Conservation (phyloP, 108 stramenopile genomes). For the Fistulifera pelliculosa region DNA sequence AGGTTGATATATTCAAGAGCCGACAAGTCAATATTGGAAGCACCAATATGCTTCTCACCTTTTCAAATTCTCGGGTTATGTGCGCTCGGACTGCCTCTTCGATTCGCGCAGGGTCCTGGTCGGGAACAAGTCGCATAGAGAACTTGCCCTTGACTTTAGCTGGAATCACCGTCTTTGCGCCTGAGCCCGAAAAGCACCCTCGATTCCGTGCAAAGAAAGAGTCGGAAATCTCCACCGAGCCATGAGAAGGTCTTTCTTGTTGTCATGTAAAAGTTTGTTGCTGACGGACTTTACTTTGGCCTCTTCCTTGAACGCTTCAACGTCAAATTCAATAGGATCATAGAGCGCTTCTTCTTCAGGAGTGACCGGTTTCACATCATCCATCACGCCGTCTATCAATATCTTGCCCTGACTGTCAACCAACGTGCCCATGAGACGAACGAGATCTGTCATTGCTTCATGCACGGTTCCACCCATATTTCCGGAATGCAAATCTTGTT, state of each 20-base stretch:
- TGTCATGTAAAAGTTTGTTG: slow-evolving; percentile 44
- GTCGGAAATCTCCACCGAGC: slow-evolving; percentile 77
- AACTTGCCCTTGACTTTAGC: slow-evolving; percentile 74
- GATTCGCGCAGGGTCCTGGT: slow-evolving; percentile 61
- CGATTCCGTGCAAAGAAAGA: slow-evolving; percentile 77
- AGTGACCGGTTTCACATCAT: slow-evolving; percentile 61
- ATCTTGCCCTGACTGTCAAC: slow-evolving; percentile 64
- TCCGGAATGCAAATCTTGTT: slow-evolving; percentile 77
- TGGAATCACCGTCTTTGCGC: slow-evolving; percentile 81
- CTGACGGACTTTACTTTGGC: slow-evolving; percentile 39
- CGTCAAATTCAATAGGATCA: slow-evolving; percentile 63
- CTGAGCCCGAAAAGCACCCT: slow-evolving; percentile 69
- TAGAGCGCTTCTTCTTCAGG: slow-evolving; percentile 61
- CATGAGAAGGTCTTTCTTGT: slow-evolving; percentile 67
- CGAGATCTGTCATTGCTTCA: slow-evolving; percentile 76
- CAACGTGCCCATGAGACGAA: slow-evolving; percentile 59
- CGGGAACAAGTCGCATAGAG: slow-evolving; percentile 72
- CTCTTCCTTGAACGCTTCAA: slow-evolving; percentile 50
- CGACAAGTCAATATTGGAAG: too few relatives aligned
- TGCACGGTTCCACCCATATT: slow-evolving; percentile 64
- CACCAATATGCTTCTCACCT: slow-evolving; percentile 11
- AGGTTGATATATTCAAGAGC: neutral
- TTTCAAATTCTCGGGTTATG: slow-evolving; percentile 44
- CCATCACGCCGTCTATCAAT: slow-evolving; percentile 64
- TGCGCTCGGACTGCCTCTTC: slow-evolving; percentile 42